Base-by-base conservation (phyloP, 495 filamentous ascomycete species). In the Alectoria sarmentosa region DNA sequence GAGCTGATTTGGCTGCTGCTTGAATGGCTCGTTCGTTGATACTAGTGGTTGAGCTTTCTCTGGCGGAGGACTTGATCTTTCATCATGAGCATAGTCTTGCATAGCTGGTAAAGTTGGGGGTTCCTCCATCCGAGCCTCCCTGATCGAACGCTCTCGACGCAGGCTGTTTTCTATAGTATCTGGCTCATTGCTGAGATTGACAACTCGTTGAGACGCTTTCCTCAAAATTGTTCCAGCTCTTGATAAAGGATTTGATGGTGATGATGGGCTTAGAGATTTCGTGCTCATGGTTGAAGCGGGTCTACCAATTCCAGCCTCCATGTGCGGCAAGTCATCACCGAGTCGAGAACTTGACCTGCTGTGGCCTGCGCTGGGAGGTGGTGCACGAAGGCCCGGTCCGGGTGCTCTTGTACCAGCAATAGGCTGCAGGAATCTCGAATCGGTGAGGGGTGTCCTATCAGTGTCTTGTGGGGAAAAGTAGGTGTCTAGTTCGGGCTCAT, bases 201-300 rank as follows among this genome's bases (percentile, higher is more conserved):
- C 94, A 63, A 99, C 91, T 74, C 94, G 91, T 76, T 96, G 91
- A 26, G 95, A 97, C 86, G 98, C 95, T 68, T 92, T 92, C 69
- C 92, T 89, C 75, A 99, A 87, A 70, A 98, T 94, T 6, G 92
- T 95, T 39, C 92, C 89, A 62, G 94, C 90, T 68, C 90, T 80
- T 28, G 83, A 82, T 61, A 96, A 74, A 42, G 91, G 86, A 49
- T 87, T 83, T 58, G 80, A 80, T 15, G 85, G 83, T 13, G 83
- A 73, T n/a, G 85, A 86, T 6, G 85, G 73, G 73, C 63, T 76
- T 68, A 67, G 71, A 65, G 66, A 70, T 78, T 64, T 73, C 71
- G 58, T 75, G 71, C 73, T 86, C 58, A 72, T 80, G 69, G 67
- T 78, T 72, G 68, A 85, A 67, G 64, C 71, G 63, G 75, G 69